Evolutionary conservation across 1,284 basidiomycete species (phyloP).

Genomic region (Microbotryum saponariae): DNA sequence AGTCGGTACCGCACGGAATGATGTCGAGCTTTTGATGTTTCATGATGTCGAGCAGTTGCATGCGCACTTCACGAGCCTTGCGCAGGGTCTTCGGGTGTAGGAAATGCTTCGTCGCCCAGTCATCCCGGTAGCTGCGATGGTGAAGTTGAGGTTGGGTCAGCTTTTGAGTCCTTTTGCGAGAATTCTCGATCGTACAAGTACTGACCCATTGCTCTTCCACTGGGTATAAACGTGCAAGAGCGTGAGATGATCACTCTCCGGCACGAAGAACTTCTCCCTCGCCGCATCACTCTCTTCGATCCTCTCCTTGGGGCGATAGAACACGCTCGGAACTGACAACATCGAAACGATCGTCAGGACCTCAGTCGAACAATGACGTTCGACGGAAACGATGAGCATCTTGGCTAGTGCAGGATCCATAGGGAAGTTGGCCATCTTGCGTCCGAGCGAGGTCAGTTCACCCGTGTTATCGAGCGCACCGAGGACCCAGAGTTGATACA

Average conservation of each 20-base stretch:
- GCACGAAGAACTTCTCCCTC: constrained; percentile 95
- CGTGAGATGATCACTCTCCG: constrained; percentile 94
- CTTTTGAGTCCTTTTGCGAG: not conserved
- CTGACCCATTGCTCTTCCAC: constrained; percentile 88
- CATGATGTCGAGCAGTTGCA: constrained; percentile 97
- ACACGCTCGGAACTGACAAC: constrained; percentile 72
- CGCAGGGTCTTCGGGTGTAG: constrained; percentile 90
- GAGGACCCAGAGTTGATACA: constrained; percentile 99
- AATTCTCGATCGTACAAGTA: constrained; percentile 11
- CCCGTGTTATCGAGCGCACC: constrained; percentile 95
- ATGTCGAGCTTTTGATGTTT: constrained; percentile 92
- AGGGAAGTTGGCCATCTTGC: constrained; percentile 97
- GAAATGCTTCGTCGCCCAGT: constrained; percentile 92
- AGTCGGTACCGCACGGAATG: constrained; percentile 86
- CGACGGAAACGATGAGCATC: constrained; percentile 86
- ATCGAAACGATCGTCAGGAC: constrained; percentile 99
- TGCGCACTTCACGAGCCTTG: constrained; percentile 92
- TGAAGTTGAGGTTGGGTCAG: not conserved
- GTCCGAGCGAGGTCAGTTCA: constrained; percentile 82
- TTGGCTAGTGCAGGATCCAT: constrained; percentile 83
- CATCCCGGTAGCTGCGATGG: constrained; percentile 64
- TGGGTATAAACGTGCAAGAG: constrained; percentile 94
- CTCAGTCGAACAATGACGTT: constrained; percentile 85
- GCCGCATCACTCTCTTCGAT: constrained; percentile 74
- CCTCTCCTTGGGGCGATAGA: constrained; percentile 59